Evolutionary conservation across 257 asterid genomes (phyloP).

Genomic region (Nyctanthes arbortristis): DNA sequence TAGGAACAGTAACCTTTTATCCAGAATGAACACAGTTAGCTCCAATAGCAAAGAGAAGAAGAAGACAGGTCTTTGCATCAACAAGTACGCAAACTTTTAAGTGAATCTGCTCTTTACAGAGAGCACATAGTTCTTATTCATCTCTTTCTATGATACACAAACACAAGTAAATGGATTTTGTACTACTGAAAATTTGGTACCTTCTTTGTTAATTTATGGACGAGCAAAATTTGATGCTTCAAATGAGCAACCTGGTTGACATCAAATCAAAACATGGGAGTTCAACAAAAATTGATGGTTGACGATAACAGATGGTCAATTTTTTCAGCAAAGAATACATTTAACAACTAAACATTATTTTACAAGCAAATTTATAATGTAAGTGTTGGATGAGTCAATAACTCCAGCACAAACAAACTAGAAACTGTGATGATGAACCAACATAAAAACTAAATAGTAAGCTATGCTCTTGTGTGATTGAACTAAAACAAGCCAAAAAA

Average conservation of each 20-base stretch:
- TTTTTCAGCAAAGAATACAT: neutral
- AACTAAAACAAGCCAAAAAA: no score
- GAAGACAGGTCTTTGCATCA: neutral
- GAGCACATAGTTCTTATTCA: neutral
- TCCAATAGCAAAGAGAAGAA: conserved; percentile 7
- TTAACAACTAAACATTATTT: neutral
- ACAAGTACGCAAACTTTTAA: neutral
- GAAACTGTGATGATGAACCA: no score
- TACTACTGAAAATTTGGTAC: conserved; percentile 28
- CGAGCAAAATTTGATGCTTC: conserved; percentile 61
- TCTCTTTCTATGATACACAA: neutral
- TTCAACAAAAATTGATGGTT: neutral
- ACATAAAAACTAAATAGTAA: no score
- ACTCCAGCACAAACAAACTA: no score
- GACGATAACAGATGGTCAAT: neutral
- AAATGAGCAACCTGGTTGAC: conserved; percentile 58
- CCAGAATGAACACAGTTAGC: conserved; percentile 17
- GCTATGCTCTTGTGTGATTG: no score
- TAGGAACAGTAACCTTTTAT: conserved; percentile 70
- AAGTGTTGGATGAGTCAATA: no score
- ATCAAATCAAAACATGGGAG: conserved; percentile 12
- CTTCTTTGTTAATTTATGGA: conserved; percentile 68
- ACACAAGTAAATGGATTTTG: neutral
- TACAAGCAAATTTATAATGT: neutral
- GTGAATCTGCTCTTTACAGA: neutral